Evolutionary conservation across 225 moss, liverwort and hornwort genomes (phyloP).

Genomic region (Thuidium tamariscinum): DNA sequence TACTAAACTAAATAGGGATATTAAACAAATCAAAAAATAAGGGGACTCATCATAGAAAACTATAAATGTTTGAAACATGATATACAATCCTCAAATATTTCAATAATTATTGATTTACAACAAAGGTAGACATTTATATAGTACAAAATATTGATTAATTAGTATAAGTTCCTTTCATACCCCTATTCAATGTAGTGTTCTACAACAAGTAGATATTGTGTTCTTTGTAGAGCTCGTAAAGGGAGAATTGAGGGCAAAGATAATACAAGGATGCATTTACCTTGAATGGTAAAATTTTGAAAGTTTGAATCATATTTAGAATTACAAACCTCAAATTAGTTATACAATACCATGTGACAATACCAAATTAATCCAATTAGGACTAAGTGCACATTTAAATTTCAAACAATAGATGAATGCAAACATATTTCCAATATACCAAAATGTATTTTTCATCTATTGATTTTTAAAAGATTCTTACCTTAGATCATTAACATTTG

Average conservation of each 20-base stretch:
- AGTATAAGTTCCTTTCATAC: too few species aligned
- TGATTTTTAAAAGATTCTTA: background rate
- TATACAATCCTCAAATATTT: too few species aligned
- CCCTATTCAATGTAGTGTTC: too few species aligned
- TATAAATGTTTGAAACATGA: too few species aligned
- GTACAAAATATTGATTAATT: too few species aligned
- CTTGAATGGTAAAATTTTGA: background rate
- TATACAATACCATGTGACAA: background rate
- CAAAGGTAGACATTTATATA: too few species aligned
- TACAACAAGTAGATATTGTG: background rate
- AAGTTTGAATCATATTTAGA: background rate
- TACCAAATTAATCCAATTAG: background rate
- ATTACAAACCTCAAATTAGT: accelerated
- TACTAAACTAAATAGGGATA: too few species aligned
- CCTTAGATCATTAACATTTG: background rate
- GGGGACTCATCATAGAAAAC: too few species aligned
- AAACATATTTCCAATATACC: accelerated
- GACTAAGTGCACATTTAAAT: background rate
- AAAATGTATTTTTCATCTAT: background rate
- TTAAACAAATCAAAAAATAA: too few species aligned
- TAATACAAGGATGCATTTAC: background rate
- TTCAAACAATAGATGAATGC: background rate
- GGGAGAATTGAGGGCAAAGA: too few species aligned
- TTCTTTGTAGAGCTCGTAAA: background rate
- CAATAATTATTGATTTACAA: too few species aligned